These are phyloP conservation scores for Coprinopsis marcescibilis DNA, from an alignment of 768 basidiomycete genomes.

Conservation along the genomic window DNA sequence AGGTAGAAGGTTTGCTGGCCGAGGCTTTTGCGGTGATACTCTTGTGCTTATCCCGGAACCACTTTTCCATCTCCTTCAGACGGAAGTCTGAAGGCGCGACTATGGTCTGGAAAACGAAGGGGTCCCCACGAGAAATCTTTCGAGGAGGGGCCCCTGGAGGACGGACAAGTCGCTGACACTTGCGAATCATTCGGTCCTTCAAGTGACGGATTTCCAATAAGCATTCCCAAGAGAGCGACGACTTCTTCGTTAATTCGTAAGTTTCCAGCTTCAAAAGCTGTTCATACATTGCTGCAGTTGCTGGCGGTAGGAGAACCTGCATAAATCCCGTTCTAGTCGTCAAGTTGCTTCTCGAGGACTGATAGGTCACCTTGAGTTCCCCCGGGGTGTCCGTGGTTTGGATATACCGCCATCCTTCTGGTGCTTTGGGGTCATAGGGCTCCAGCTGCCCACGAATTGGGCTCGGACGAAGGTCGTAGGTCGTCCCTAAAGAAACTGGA, in stretches of 20 bases:
- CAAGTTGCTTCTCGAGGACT: background rate
- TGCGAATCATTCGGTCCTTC: slow-evolving; percentile 80
- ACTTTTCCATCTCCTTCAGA: slow-evolving; percentile 74
- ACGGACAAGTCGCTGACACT: slow-evolving; percentile 61
- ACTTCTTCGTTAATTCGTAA: slow-evolving; percentile 54
- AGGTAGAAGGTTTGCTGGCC: slow-evolving; percentile 16
- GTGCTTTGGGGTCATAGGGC: slow-evolving; percentile 50
- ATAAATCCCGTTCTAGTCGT: background rate
- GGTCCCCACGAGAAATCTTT: slow-evolving; percentile 30
- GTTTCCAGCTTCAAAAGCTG: slow-evolving; percentile 59
- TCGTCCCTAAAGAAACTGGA: slow-evolving; percentile 9
- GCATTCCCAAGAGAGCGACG: slow-evolving; percentile 56
- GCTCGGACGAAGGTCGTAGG: slow-evolving; percentile 52
- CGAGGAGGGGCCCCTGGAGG: slow-evolving; percentile 29
- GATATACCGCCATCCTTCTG: slow-evolving; percentile 62
- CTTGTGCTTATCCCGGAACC: slow-evolving; percentile 56
- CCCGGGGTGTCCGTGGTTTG: slow-evolving; percentile 74
- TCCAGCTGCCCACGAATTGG: slow-evolving; percentile 75
- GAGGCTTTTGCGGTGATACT: slow-evolving; percentile 26
- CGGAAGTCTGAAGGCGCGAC: slow-evolving; percentile 69
- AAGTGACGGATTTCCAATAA: slow-evolving; percentile 70
- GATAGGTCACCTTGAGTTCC: slow-evolving; percentile 61
- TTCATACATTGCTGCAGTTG: slow-evolving; percentile 59
- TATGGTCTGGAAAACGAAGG: slow-evolving; percentile 54
- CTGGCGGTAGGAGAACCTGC: slow-evolving; percentile 65